These are phyloP conservation scores for Penicillium sp. DNA, from an alignment of 2,329 filamentous ascomycete species.

Conservation along the genomic window DNA sequence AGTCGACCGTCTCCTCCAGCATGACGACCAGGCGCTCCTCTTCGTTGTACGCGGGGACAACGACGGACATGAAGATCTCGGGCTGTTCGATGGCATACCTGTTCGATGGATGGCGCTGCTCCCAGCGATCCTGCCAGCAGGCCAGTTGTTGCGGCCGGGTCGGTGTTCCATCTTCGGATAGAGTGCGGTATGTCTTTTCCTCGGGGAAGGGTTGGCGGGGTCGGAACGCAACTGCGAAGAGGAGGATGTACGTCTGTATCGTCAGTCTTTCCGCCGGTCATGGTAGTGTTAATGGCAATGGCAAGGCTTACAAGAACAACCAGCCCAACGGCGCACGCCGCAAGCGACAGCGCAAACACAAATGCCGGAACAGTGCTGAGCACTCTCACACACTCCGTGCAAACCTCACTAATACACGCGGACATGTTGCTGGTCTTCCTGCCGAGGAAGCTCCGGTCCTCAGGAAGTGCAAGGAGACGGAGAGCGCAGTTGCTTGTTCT, in stretches of 20 bases:
- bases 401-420: conserved; percentile 9
- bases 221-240: conserved; percentile 73
- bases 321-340: neutral
- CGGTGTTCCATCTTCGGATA: conserved; percentile 59
- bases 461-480: conserved; percentile 9
- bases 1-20: conserved; percentile 84
- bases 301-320: conserved; percentile 10
- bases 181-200: conserved; percentile 82
- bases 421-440: conserved; percentile 10
- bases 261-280: neutral
- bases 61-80: conserved; percentile 81
- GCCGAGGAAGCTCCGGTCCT: conserved; percentile 6
- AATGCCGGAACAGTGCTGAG: conserved; percentile 7
- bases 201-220: conserved; percentile 70
- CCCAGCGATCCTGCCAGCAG: conserved; percentile 82
- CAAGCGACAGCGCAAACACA: conserved; percentile 6
- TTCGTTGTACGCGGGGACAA: conserved; percentile 95
- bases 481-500: conserved; percentile 6
- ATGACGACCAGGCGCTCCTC: conserved; percentile 77
- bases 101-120: conserved; percentile 40
- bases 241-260: conserved; percentile 51
- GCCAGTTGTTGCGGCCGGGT: conserved; percentile 59
- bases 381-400: conserved; percentile 5
- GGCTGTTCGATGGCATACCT: conserved; percentile 52
- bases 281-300: too few species aligned